Evolutionary conservation across 2,329 filamentous ascomycete species (phyloP).

Genomic region (Macrophomina phaseolina): DNA sequence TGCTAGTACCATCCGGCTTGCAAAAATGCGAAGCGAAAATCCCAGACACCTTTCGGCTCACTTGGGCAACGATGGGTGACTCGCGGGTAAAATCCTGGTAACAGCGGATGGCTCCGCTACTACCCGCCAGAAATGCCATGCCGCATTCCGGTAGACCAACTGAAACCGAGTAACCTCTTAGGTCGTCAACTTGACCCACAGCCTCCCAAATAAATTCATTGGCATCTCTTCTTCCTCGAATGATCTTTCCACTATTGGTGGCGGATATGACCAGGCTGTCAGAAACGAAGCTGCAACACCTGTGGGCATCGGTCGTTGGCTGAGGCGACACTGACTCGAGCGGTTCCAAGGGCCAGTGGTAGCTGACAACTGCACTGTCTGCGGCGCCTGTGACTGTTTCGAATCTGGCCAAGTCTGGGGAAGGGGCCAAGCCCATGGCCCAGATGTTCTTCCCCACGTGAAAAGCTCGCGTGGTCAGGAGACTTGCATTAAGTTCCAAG

Average conservation of each 20-base stretch:
- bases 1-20: not conserved
- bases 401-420: constrained; percentile 22
- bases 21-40: constrained; percentile 39
- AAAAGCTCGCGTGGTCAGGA: constrained; percentile 63
- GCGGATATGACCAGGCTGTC: constrained; percentile 44
- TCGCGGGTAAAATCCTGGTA: constrained; percentile 36
- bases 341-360: constrained; percentile 12
- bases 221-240: not conserved
- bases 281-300: constrained; percentile 23
- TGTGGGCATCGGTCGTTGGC: constrained; percentile 21
- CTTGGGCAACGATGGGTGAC: constrained; percentile 36
- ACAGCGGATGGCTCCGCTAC: constrained; percentile 50
- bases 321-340: constrained; percentile 22
- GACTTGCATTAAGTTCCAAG: constrained; percentile 50
- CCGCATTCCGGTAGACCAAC: constrained; percentile 43
- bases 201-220: constrained; percentile 35
- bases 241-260: constrained; percentile 62
- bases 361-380: constrained; percentile 67
- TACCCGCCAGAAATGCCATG: constrained; percentile 54
- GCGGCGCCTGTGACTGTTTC: constrained; percentile 72
- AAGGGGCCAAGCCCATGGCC: constrained; percentile 62
- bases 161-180: constrained; percentile 57
- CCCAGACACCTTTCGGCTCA: constrained; percentile 48
- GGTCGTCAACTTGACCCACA: constrained; percentile 41
- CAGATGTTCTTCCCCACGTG: constrained; percentile 93